A percentile compares a stretch with the other conserved stretches of the same genome.
Evolutionary conservation across 306 rosid genomes (phyloP).

Genomic region (Lathyrus tuberosus): DNA sequence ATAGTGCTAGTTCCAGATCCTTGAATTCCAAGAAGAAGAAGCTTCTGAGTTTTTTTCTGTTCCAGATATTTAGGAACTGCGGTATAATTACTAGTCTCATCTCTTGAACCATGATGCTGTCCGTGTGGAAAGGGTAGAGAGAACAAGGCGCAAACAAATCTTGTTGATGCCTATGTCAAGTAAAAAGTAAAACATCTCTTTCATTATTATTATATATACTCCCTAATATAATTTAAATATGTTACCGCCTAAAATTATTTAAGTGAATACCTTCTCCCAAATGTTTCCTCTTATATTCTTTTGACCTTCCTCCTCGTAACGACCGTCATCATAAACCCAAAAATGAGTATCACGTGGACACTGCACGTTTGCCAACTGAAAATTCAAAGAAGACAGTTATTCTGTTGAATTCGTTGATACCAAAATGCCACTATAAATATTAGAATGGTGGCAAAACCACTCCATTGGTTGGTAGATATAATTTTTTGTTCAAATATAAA

Average conservation of each 20-base stretch:
- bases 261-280: conserved; percentile 87
- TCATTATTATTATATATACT: conserved; percentile 37
- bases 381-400: conserved; percentile 43
- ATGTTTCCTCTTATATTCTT: conserved; percentile 97
- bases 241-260: conserved; percentile 33
- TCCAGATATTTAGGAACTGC: conserved; percentile 80
- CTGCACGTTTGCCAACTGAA: conserved; percentile 95
- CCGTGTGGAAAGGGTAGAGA: conserved; percentile 88
- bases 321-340: conserved; percentile 99
- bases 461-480: neutral
- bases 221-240: conserved; percentile 3
- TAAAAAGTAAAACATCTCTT: conserved; percentile 36
- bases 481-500: conserved; percentile 1
- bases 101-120: conserved; percentile 73
- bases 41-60: conserved; percentile 86
- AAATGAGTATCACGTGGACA: conserved; percentile 99
- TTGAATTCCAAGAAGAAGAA: conserved; percentile 88
- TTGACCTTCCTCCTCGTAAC: conserved; percentile 99
- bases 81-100: conserved; percentile 81
- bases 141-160: conserved; percentile 73
- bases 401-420: conserved; percentile 29
- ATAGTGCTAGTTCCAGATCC: conserved; percentile 98
- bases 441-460: neutral
- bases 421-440: conserved; percentile 7
- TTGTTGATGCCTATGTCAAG: conserved; percentile 83